Evolutionary conservation across 805 yeast species (phyloP).

Genomic region (Ogataea methanolica): DNA sequence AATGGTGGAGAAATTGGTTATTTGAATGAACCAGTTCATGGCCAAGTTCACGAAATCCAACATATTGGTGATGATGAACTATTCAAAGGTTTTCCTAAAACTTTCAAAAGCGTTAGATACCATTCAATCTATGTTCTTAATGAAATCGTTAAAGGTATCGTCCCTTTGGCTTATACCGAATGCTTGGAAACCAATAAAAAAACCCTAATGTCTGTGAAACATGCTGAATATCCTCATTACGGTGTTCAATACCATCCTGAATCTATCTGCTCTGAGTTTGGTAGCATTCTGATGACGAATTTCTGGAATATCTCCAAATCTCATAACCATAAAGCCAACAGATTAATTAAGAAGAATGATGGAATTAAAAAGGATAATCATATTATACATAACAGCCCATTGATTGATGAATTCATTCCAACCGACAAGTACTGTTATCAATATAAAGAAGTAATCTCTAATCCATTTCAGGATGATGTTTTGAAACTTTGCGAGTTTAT

Average conservation of each 20-base stretch:
- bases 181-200: conserved; percentile 30
- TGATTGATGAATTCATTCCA: conserved; percentile 14
- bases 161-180: conserved; percentile 60
- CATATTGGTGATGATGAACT: conserved; percentile 27
- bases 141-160: conserved; percentile 25
- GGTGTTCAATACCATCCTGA: conserved; percentile 99
- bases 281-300: conserved; percentile 53
- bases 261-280: conserved; percentile 76
- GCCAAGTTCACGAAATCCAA: conserved; percentile 63
- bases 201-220: conserved; percentile 78
- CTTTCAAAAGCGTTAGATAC: conserved; percentile 73
- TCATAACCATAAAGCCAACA: conserved; percentile 13
- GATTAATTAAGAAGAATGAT: background rate
- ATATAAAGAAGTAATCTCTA: conserved; percentile 8
- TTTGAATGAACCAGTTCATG: conserved; percentile 68
- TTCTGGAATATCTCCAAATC: conserved; percentile 50
- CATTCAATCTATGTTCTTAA: conserved; percentile 69
- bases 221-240: conserved; percentile 58
- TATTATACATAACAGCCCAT: conserved; percentile 19
- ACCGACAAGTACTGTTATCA: conserved; percentile 10
- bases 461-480: conserved; percentile 3
- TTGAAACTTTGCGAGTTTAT: conserved; percentile 46
- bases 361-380: conserved; percentile 15
- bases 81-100: conserved; percentile 36
- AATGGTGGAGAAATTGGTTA: conserved; percentile 51